A percentile compares a stretch with the other conserved stretches of the same genome.
These are phyloP conservation scores for Scopulariopsis brevicaulis DNA, from an alignment of 2,329 filamentous ascomycete species.

Conservation along the genomic window DNA sequence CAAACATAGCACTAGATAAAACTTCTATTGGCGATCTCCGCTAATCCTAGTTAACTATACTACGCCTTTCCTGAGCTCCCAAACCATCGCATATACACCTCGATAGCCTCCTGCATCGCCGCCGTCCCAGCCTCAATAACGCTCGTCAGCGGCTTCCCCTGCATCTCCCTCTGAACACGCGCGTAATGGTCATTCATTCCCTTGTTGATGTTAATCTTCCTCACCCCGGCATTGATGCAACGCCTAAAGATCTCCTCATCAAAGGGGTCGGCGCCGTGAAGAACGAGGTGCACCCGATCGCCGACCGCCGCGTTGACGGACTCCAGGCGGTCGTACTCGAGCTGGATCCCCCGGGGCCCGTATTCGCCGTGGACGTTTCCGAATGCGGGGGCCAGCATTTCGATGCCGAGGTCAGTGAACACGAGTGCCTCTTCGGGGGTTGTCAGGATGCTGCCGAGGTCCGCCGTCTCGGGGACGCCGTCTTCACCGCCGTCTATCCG, in stretches of 20 bases:
- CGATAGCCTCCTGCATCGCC: not conserved
- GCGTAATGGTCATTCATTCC: conserved; percentile 33
- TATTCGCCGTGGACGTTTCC: conserved; percentile 70
- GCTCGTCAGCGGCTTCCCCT: not conserved
- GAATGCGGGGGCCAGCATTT: conserved; percentile 65
- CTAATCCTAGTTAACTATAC: too few species aligned
- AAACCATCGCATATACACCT: not conserved
- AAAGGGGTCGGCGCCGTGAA: conserved; percentile 48
- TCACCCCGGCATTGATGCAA: conserved; percentile 30
- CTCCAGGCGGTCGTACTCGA: conserved; percentile 44
- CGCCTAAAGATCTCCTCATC: conserved; percentile 32
- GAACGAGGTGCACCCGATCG: conserved; percentile 29
- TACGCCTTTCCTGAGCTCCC: too few species aligned
- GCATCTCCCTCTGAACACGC: conserved; percentile 19
- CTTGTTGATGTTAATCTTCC: conserved; percentile 48
- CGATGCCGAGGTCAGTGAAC: conserved; percentile 60
- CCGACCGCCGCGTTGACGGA: conserved; percentile 17
- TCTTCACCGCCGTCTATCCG: conserved; percentile 57
- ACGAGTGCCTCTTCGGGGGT: conserved; percentile 58
- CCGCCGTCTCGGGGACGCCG: conserved; percentile 50
- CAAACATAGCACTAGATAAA: too few species aligned
- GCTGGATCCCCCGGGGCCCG: conserved; percentile 48
- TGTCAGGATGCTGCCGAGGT: conserved; percentile 26
- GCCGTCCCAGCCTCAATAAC: not conserved
- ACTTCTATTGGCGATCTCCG: too few species aligned